A percentile compares a stretch with the other conserved stretches of the same genome.
Evolutionary conservation across 768 basidiomycete genomes (phyloP).

Genomic region (Kwoniella sp.): DNA sequence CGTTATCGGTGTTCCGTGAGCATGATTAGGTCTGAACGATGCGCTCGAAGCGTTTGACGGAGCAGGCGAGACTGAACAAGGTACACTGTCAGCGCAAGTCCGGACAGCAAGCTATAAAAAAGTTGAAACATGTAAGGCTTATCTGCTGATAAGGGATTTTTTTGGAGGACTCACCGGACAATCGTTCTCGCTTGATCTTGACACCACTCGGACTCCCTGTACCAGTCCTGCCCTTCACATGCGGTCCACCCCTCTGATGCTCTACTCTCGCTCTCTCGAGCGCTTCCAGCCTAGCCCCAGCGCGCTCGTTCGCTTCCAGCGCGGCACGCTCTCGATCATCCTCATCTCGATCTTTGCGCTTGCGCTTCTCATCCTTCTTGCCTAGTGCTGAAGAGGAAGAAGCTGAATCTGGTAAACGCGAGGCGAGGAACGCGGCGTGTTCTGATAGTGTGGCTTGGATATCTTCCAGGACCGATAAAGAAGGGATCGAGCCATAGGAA

Average conservation of each 20-base stretch:
- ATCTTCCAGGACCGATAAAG: slow-evolving; percentile 31
- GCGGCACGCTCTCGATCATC: slow-evolving; percentile 25
- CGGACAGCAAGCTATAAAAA: neutral
- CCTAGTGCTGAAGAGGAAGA: slow-evolving; percentile 10
- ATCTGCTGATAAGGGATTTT: too few relatives aligned
- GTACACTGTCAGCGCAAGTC: neutral
- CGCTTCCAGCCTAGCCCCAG: slow-evolving; percentile 31
- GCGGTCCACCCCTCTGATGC: slow-evolving; percentile 8
- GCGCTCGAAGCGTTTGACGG: slow-evolving; percentile 36
- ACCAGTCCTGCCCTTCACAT: slow-evolving; percentile 2
- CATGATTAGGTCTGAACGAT: slow-evolving; percentile 24
- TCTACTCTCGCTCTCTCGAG: slow-evolving; percentile 25
- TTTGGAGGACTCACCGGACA: slow-evolving; percentile 45
- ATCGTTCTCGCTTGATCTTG: slow-evolving; percentile 47
- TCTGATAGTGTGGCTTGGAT: slow-evolving; percentile 22
- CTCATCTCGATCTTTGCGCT: slow-evolving; percentile 29
- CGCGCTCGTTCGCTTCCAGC: slow-evolving; percentile 32
- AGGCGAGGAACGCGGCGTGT: slow-evolving; percentile 1
- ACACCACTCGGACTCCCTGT: slow-evolving; percentile 33
- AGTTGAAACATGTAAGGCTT: too few relatives aligned
- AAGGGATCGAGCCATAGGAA: slow-evolving; percentile 33
- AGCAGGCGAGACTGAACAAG: slow-evolving; percentile 36
- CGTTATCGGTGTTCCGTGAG: slow-evolving; percentile 24
- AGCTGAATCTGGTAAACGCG: slow-evolving; percentile 14
- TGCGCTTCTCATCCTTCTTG: slow-evolving; percentile 28